Percentiles rank a stretch among this genome's conserved stretches.
These are phyloP conservation scores for Fusarium hostae DNA, from an alignment of 2,329 filamentous ascomycete genomes.

Conservation along the genomic window DNA sequence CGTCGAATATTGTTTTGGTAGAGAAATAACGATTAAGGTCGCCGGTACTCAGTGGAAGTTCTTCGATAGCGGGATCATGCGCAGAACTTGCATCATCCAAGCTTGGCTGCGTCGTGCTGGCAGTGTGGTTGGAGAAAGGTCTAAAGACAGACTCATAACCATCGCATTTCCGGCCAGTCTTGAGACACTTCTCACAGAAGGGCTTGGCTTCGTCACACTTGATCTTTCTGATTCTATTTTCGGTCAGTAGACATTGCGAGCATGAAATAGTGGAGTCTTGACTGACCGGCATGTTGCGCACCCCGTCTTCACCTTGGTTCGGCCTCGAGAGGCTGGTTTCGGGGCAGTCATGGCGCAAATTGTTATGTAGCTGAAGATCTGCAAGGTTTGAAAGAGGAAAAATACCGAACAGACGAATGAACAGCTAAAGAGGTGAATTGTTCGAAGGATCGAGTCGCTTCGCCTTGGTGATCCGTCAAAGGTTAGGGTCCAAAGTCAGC, in stretches of 20 bases:
- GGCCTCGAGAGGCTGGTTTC: background rate
- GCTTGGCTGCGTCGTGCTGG: conserved; percentile 8
- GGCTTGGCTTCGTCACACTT: conserved; percentile 54
- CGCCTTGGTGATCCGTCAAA: background rate
- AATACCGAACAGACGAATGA: conserved; percentile 26
- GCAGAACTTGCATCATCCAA: background rate
- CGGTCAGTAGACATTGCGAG: background rate
- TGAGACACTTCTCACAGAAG: conserved; percentile 50
- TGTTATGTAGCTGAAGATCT: background rate
- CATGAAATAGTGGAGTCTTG: background rate
- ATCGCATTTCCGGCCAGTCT: conserved; percentile 55
- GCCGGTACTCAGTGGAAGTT: conserved; percentile 45
- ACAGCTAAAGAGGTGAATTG: background rate
- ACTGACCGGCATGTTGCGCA: conserved; percentile 58
- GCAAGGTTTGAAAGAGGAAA: background rate
- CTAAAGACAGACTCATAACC: conserved; percentile 56
- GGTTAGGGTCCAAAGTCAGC: background rate
- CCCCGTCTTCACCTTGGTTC: conserved; percentile 55
- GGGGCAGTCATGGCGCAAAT: conserved; percentile 37
- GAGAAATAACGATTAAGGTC: conserved; percentile 55
- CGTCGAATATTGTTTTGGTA: conserved; percentile 55
- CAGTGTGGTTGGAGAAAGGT: conserved; percentile 38
- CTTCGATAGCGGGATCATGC: conserved; percentile 16
- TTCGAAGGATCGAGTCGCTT: background rate
- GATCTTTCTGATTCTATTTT: conserved; percentile 49